Evolutionary conservation across 768 basidiomycete genomes (phyloP).

Genomic region (Xerocomellus intermedius): DNA sequence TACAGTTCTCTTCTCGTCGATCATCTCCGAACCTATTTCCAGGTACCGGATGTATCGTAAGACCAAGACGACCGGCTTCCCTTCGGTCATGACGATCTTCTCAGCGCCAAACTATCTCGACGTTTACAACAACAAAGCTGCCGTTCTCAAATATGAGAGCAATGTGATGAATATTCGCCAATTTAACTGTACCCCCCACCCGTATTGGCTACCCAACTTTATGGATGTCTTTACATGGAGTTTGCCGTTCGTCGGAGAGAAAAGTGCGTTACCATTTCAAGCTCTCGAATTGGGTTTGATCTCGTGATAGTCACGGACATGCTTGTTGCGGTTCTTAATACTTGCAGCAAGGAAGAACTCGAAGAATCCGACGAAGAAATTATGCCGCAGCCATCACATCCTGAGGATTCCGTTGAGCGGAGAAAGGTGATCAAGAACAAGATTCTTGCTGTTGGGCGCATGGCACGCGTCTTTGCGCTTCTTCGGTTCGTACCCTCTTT

Average conservation of each 20-base stretch:
- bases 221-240: slow-evolving; percentile 99
- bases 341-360: slow-evolving; percentile 94
- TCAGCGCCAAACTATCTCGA: slow-evolving; percentile 98
- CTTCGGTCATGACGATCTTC: slow-evolving; percentile 99
- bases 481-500: slow-evolving; percentile 70
- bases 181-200: slow-evolving; percentile 95
- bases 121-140: slow-evolving; percentile 99
- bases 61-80: slow-evolving; percentile 96
- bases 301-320: slow-evolving; percentile 84
- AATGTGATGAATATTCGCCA: slow-evolving; percentile 99
- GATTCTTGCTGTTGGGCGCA: slow-evolving; percentile 95
- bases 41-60: slow-evolving; percentile 99
- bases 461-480: slow-evolving; percentile 94
- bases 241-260: slow-evolving; percentile 96
- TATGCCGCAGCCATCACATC: slow-evolving; percentile 35
- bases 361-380: slow-evolving; percentile 66
- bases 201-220: slow-evolving; percentile 98
- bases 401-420: slow-evolving; percentile 63
- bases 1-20: neutral
- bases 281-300: slow-evolving; percentile 1
- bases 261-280: slow-evolving; percentile 55
- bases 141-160: slow-evolving; percentile 97
- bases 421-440: slow-evolving; percentile 96
- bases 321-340: slow-evolving; percentile 94
- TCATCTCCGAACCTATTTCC: neutral